Evolutionary conservation across 2,329 filamentous ascomycete genomes (phyloP).

Genomic region (Xylaria sp.): DNA sequence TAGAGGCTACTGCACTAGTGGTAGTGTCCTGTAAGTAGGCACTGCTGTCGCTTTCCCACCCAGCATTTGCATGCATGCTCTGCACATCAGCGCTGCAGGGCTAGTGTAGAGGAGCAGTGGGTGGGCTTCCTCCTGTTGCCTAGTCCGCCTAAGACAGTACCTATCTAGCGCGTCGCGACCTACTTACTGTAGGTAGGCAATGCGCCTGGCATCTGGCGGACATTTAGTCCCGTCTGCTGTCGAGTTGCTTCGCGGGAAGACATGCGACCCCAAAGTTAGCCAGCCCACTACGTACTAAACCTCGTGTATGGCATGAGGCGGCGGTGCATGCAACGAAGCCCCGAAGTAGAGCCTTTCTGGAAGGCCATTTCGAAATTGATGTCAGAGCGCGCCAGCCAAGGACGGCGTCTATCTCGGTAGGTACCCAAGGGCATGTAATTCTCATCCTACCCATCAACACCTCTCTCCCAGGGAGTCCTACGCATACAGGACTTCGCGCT

Average conservation of each 20-base stretch:
- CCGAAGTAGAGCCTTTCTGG: conserved; percentile 17
- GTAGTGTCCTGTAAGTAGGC: not conserved
- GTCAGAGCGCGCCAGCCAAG: not conserved
- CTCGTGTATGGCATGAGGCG: not conserved
- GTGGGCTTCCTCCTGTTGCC: not conserved
- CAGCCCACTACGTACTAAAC: not conserved
- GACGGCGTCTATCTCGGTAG: too few species aligned
- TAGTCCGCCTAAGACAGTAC: not conserved
- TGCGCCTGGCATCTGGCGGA: not conserved
- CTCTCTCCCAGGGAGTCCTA: too few species aligned
- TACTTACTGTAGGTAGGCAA: too few species aligned
- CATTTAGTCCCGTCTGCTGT: not conserved
- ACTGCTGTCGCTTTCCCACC: not conserved
- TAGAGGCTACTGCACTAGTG: too few species aligned
- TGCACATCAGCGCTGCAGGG: conserved; percentile 14
- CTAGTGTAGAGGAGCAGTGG: not conserved
- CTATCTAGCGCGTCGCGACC: too few species aligned
- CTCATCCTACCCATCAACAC: not conserved
- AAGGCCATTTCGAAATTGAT: conserved; percentile 4
- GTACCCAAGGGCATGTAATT: too few species aligned
- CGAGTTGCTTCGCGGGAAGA: not conserved
- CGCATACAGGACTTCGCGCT: too few species aligned
- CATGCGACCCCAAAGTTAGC: not conserved
- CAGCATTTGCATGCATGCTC: not conserved
- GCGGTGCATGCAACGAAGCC: not conserved